Conservation (phyloP, 768 basidiomycete genomes). For the Mycena capillaripes region DNA sequence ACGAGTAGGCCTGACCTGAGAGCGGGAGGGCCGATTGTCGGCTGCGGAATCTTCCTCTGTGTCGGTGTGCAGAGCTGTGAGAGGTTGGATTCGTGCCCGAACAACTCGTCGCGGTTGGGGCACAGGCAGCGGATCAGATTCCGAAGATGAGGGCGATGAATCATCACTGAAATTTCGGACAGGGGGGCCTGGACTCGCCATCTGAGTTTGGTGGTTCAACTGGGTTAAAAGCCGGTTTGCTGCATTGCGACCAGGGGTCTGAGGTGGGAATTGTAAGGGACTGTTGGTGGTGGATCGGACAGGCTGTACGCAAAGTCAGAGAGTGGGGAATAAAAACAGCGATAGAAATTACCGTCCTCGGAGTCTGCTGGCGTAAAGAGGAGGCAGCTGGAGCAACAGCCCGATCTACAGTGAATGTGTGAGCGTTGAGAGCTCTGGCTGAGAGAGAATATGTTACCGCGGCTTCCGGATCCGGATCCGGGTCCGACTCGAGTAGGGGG, state of each 20-base stretch:
- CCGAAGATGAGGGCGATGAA: slow-evolving; percentile 9
- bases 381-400: slow-evolving; percentile 18
- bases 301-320: slow-evolving; percentile 18
- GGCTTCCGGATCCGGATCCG: slow-evolving; percentile 18
- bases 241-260: slow-evolving; percentile 20
- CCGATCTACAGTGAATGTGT: slow-evolving; percentile 14
- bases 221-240: slow-evolving; percentile 15
- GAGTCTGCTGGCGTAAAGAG: slow-evolving; percentile 11
- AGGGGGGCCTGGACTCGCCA: slow-evolving; percentile 18
- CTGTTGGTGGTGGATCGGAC: slow-evolving; percentile 10
- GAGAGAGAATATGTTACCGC: slow-evolving; percentile 15
- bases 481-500: slow-evolving; percentile 18
- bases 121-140: slow-evolving; percentile 8
- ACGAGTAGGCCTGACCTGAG: slow-evolving; percentile 12
- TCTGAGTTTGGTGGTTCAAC: slow-evolving; percentile 18
- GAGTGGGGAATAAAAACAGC: slow-evolving; percentile 10
- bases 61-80: slow-evolving; percentile 16
- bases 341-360: slow-evolving; percentile 14
- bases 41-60: slow-evolving; percentile 14
- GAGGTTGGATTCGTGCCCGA: slow-evolving; percentile 13
- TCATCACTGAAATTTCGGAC: slow-evolving; percentile 10
- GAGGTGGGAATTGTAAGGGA: slow-evolving; percentile 20
- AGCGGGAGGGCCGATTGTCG: slow-evolving; percentile 8
- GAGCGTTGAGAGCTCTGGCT: slow-evolving; percentile 19
- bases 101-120: slow-evolving; percentile 13